Conservation (phyloP, 371 early-diverging fungal species). For the Dichotomocladium elegans region DNA sequence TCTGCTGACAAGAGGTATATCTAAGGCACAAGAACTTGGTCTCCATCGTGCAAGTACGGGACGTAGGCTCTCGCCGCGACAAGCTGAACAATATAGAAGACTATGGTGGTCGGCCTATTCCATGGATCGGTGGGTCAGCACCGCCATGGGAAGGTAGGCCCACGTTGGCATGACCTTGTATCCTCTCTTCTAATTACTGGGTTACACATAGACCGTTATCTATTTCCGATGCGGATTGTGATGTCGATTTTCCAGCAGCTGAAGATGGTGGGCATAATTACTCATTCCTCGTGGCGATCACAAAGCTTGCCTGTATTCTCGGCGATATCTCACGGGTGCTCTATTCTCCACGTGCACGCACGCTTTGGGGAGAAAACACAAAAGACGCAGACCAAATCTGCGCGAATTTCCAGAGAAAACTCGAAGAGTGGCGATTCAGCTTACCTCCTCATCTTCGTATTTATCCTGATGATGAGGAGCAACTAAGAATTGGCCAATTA, state of each 20-base stretch:
- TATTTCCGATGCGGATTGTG: constrained; percentile 42
- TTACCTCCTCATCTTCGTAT: constrained; percentile 19
- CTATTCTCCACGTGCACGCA: constrained; percentile 29
- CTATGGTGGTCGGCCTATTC: constrained; percentile 47
- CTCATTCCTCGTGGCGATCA: constrained; percentile 13
- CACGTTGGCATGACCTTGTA: no score
- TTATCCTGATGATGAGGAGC: constrained; percentile 12
- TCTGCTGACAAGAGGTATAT: background rate
- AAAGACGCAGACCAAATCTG: constrained; percentile 19
- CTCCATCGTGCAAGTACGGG: constrained; percentile 33
- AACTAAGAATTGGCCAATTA: constrained; percentile 10
- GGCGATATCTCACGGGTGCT: constrained; percentile 30
- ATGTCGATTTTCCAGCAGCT: constrained; percentile 22
- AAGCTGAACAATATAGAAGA: constrained; percentile 21
- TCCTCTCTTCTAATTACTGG: no score
- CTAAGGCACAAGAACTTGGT: constrained; percentile 40
- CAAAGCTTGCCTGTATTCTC: constrained; percentile 26
- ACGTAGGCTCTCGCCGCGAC: constrained; percentile 13
- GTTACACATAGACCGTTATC: constrained; percentile 25
- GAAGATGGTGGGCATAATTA: constrained; percentile 8
- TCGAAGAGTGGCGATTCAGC: constrained; percentile 22
- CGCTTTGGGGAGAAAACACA: constrained; percentile 15
- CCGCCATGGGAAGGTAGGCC: constrained; percentile 37
- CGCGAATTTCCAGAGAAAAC: constrained; percentile 13
- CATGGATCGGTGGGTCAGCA: constrained; percentile 40